phyloP scores from a whole-genome alignment of 495 filamentous ascomycete species.

The Apiosordaria backusii region DNA sequence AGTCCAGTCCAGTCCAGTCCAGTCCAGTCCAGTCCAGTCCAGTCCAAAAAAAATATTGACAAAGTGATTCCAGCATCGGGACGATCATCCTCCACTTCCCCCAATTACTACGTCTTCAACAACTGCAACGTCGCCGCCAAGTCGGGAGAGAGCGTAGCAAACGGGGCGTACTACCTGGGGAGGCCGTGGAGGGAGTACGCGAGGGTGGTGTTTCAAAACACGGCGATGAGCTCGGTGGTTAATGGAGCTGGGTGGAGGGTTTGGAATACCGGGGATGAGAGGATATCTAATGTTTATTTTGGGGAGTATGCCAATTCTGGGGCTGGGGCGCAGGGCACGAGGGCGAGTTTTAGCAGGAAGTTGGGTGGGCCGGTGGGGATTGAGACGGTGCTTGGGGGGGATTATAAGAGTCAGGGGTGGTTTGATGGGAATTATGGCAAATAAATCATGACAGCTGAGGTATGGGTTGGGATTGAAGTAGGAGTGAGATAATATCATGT shows the following conservation, averaged over 20 bases:
- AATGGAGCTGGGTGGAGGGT: constrained; percentile 59
- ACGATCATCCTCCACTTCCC: constrained; percentile 46
- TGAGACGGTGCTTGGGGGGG: constrained; percentile 21
- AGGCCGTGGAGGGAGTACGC: constrained; percentile 63
- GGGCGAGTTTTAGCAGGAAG: constrained; percentile 54
- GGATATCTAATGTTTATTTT: constrained; percentile 54
- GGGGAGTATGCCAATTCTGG: constrained; percentile 61
- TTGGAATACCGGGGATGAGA: constrained; percentile 49
- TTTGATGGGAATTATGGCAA: constrained; percentile 30
- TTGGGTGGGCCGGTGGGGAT: constrained; percentile 22
- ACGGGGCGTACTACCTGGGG: constrained; percentile 58
- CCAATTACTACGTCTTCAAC: constrained; percentile 62
- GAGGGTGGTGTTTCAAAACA: constrained; percentile 60
- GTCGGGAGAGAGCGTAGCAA: constrained; percentile 42
- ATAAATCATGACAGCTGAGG: background rate
- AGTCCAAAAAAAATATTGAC: no score
- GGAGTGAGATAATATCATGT: no score
- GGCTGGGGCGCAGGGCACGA: constrained; percentile 52
- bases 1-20: no score
- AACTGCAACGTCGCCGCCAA: constrained; percentile 48
- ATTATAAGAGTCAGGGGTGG: constrained; percentile 34
- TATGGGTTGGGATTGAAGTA: background rate
- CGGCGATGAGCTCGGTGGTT: constrained; percentile 52
- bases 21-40: no score
- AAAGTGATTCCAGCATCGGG: no score